phyloP scores from a whole-genome alignment of 1,139 yeast genomes.

The Kodamaea plutei region DNA sequence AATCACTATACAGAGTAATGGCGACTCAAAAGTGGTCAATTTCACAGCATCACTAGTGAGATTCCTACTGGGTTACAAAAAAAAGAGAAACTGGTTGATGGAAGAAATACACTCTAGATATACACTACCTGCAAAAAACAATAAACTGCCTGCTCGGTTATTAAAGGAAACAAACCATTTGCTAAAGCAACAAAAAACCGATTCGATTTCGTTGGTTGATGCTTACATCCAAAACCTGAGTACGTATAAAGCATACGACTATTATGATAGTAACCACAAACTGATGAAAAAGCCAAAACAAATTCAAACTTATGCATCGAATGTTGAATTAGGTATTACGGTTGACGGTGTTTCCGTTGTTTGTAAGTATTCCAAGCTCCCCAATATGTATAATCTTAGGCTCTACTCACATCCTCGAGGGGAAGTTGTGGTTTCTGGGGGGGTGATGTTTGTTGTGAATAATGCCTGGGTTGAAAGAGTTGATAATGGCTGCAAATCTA shows the following conservation, averaged over 20 bases:
- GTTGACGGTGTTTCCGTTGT: constrained; percentile 2
- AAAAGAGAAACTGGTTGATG: constrained; percentile 1
- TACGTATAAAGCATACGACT: constrained; percentile 1
- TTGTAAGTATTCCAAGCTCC: constrained; percentile 4
- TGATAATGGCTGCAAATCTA: no score
- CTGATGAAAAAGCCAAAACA: background rate
- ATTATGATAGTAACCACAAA: constrained; percentile 1
- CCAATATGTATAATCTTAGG: constrained; percentile 4
- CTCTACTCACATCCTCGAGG: constrained; percentile 2
- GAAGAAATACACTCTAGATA: constrained; percentile 1
- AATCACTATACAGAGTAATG: background rate
- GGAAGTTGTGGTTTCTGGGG: constrained; percentile 1
- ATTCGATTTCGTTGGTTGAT: constrained; percentile 3
- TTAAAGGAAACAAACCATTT: constrained; percentile 2
- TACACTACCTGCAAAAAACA: constrained; percentile 1
- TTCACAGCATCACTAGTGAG: constrained; percentile 5
- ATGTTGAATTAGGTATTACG: constrained; percentile 2
- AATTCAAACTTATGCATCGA: constrained; percentile 3
- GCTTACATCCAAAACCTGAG: constrained; percentile 3
- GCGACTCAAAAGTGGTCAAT: constrained; percentile 1
- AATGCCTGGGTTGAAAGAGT: no score
- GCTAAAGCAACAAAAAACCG: constrained; percentile 1
- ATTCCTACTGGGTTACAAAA: constrained; percentile 3
- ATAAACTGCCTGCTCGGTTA: constrained; percentile 4
- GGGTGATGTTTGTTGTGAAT: constrained; percentile 1